Conservation (phyloP, 129 eudicot genomes). For the Flaveria linearis region DNA sequence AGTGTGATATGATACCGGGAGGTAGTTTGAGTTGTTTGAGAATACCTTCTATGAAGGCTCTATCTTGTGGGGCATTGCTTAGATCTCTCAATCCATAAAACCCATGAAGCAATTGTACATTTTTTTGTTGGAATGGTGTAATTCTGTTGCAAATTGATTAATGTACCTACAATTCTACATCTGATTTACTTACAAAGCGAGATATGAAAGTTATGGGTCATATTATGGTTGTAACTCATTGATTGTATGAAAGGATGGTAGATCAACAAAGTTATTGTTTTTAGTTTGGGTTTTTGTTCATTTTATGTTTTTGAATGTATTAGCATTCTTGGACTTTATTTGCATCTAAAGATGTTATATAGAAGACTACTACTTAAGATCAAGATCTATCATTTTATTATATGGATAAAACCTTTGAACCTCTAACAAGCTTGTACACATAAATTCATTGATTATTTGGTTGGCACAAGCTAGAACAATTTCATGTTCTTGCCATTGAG, state of each 20-base stretch:
- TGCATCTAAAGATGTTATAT: background rate
- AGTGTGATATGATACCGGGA: conserved; percentile 66
- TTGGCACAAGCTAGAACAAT: too few species aligned
- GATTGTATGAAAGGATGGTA: conserved; percentile 22
- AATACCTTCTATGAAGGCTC: conserved; percentile 54
- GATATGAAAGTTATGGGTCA: conserved; percentile 7
- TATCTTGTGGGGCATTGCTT: conserved; percentile 64
- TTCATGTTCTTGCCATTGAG: too few species aligned
- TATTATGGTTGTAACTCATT: conserved; percentile 9
- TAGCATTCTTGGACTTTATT: background rate
- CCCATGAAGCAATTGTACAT: conserved; percentile 26
- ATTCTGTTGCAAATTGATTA: background rate
- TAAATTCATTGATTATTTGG: too few species aligned
- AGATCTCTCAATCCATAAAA: conserved; percentile 27
- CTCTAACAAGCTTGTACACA: too few species aligned
- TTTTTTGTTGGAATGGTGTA: background rate
- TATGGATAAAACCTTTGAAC: too few species aligned
- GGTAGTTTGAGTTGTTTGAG: conserved; percentile 68
- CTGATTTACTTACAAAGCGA: conserved; percentile 12
- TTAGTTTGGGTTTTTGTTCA: background rate
- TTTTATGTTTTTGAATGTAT: background rate
- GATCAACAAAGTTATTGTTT: conserved; percentile 23
- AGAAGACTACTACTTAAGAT: background rate
- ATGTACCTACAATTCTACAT: background rate
- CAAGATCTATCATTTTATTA: too few species aligned